phyloP scores from a whole-genome alignment of 768 basidiomycete genomes.

The Russula abietina region DNA sequence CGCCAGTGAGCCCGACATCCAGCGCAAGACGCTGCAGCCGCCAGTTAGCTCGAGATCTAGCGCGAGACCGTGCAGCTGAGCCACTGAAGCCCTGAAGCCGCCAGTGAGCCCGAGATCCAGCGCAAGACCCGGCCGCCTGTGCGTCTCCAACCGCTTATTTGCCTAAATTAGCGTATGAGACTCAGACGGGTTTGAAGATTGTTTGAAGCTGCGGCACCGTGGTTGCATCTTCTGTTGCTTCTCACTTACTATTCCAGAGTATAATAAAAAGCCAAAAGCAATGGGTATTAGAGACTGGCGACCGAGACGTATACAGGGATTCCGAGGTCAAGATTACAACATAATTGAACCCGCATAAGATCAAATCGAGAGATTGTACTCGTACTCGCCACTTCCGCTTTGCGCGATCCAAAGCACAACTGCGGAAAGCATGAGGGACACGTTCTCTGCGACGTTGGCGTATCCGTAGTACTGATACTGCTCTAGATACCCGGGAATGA shows the following conservation, averaged over 20 bases:
- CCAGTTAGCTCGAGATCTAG: too few species aligned
- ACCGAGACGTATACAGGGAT: slow-evolving; percentile 3
- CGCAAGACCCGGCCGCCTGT: too few species aligned
- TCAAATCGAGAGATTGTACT: slow-evolving; percentile 65
- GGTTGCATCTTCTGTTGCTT: not conserved
- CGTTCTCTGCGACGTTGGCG: slow-evolving; percentile 92
- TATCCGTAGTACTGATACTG: slow-evolving; percentile 88
- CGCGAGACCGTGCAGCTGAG: too few species aligned
- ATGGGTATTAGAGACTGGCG: slow-evolving; percentile 1
- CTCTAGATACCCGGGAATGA: slow-evolving; percentile 63
- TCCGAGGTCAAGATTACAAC: not conserved
- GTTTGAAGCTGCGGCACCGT: not conserved
- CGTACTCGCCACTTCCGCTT: slow-evolving; percentile 79
- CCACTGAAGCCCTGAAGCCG: too few species aligned
- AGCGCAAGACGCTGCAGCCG: too few species aligned
- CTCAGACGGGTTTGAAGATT: not conserved
- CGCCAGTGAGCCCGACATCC: too few species aligned
- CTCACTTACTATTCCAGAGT: not conserved
- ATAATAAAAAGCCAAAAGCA: not conserved
- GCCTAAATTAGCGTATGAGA: not conserved
- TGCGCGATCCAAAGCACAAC: slow-evolving; percentile 92
- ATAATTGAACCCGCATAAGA: slow-evolving; percentile 2
- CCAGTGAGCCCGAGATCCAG: too few species aligned
- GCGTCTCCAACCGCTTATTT: not conserved
- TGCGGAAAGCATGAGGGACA: slow-evolving; percentile 77